Percentiles rank a stretch among this genome's conserved stretches.
Conservation (phyloP, 164 flowering plant genomes). For the Stephania yunnanensis region DNA sequence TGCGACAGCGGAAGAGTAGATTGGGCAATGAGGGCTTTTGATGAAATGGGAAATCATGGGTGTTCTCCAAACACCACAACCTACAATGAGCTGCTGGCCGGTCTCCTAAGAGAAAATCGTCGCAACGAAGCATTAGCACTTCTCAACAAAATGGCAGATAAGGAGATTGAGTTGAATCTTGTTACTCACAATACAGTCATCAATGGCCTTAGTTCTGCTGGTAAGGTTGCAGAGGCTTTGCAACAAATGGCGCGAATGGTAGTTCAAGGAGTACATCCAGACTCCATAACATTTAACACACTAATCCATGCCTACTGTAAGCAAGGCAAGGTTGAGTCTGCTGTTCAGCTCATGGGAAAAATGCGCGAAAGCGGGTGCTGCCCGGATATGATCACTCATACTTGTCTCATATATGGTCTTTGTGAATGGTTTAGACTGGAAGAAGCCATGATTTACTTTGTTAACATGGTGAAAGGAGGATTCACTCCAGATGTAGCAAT, state of each 20-base stretch:
- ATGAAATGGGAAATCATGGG: conserved; percentile 49
- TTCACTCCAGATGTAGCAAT: conserved; percentile 45
- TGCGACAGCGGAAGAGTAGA: conserved; percentile 49
- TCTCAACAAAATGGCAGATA: conserved; percentile 43
- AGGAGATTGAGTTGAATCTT: conserved; percentile 33
- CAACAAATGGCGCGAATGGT: conserved; percentile 58
- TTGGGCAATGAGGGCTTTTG: conserved; percentile 45
- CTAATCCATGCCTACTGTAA: conserved; percentile 60
- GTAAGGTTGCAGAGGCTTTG: conserved; percentile 38
- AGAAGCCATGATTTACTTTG: conserved; percentile 41
- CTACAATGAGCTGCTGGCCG: conserved; percentile 64
- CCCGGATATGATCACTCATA: conserved; percentile 55
- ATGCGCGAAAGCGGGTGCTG: conserved; percentile 27
- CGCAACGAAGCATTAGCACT: conserved; percentile 36
- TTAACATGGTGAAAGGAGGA: conserved; percentile 56
- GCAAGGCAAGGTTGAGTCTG: conserved; percentile 40
- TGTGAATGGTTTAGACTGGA: conserved; percentile 45
- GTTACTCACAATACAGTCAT: conserved; percentile 64
- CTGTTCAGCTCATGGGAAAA: conserved; percentile 37
- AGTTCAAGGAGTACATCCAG: conserved; percentile 51
- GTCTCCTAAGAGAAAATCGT: conserved; percentile 40
- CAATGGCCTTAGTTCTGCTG: conserved; percentile 42
- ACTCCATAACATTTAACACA: conserved; percentile 48
- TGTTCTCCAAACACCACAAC: conserved; percentile 54
- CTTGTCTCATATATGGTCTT: conserved; percentile 55